Conservation (phyloP, 192 early-diverging fungal genomes). For the Coemansia furcata region DNA sequence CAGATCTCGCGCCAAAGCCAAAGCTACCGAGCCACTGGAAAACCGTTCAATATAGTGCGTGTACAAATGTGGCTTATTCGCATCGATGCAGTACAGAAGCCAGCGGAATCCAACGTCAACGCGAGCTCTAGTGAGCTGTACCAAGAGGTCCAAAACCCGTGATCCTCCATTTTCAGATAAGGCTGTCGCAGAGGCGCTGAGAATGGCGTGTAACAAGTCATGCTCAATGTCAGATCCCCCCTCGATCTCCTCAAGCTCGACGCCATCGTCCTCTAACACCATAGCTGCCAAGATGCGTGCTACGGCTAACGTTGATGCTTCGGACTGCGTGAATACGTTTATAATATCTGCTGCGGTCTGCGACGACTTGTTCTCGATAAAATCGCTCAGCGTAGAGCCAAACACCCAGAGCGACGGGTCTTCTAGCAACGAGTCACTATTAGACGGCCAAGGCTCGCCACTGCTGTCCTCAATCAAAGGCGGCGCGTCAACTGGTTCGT, state of each 20-base stretch:
- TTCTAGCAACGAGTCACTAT: slow-evolving; percentile 12
- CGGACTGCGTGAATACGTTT: slow-evolving; percentile 51
- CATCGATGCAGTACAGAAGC: slow-evolving; percentile 13
- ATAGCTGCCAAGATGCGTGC: slow-evolving; percentile 36
- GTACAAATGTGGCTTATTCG: neutral
- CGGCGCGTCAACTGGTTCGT: neutral
- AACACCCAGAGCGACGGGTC: slow-evolving; percentile 59
- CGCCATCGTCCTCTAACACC: slow-evolving; percentile 22
- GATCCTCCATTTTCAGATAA: neutral
- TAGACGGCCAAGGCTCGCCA: neutral
- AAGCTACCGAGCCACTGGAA: slow-evolving; percentile 18
- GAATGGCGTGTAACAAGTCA: slow-evolving; percentile 17
- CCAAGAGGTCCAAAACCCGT: slow-evolving; percentile 17
- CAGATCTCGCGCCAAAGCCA: slow-evolving; percentile 49
- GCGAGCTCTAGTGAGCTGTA: slow-evolving; percentile 23
- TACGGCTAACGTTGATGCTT: slow-evolving; percentile 41
- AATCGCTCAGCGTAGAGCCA: slow-evolving; percentile 45
- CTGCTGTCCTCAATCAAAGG: neutral
- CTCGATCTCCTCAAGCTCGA: slow-evolving; percentile 50
- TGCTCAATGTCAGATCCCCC: slow-evolving; percentile 24
- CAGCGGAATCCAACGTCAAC: slow-evolving; percentile 44
- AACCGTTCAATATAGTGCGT: slow-evolving; percentile 16
- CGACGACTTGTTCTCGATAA: slow-evolving; percentile 20
- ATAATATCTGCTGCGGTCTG: slow-evolving; percentile 30
- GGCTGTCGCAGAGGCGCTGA: neutral